Evolutionary conservation across 1,284 basidiomycete genomes (phyloP).

Genomic region (Blastosporella zonata): DNA sequence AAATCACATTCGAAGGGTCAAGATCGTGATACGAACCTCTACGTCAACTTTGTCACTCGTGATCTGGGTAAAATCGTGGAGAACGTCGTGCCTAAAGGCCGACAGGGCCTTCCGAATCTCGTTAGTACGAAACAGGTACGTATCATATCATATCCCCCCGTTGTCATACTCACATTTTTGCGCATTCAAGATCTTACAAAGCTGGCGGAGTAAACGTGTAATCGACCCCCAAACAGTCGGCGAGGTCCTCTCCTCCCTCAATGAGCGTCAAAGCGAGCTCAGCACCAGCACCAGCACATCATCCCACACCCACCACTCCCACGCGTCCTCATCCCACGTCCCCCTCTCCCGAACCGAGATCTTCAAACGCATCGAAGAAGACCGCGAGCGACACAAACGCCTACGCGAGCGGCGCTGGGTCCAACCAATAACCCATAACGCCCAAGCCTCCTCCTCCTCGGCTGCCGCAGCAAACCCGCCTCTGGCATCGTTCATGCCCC

Average conservation of each 20-base stretch:
- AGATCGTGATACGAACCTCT: conserved; percentile 48
- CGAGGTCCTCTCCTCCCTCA: conserved; percentile 52
- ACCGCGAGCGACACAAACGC: conserved; percentile 92
- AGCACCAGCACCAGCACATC: conserved; percentile 24
- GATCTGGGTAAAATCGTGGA: conserved; percentile 78
- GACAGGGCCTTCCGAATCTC: conserved; percentile 82
- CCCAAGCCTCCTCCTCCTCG: too few relatives aligned
- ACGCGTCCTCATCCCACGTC: conserved; percentile 15
- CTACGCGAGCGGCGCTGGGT: conserved; percentile 93
- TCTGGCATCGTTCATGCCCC: conserved; percentile 57
- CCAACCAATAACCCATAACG: conserved; percentile 63
- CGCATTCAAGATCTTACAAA: conserved; percentile 74
- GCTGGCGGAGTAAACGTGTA: conserved; percentile 83
- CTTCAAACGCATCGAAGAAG: conserved; percentile 89
- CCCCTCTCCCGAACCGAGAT: conserved; percentile 65
- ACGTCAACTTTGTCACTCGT: conserved; percentile 71
- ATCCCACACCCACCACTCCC: conserved; percentile 35
- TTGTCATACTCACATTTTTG: background rate
- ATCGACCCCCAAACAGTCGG: conserved; percentile 77
- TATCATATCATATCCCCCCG: background rate
- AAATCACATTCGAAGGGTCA: conserved; percentile 51
- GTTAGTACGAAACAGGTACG: conserved; percentile 80
- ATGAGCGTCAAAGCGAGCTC: conserved; percentile 39
- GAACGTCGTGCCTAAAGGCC: conserved; percentile 76
- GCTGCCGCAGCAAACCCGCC: too few relatives aligned